Base-by-base conservation (phyloP, 208 protist species). In the Acanthamoeba castellanii region DNA sequence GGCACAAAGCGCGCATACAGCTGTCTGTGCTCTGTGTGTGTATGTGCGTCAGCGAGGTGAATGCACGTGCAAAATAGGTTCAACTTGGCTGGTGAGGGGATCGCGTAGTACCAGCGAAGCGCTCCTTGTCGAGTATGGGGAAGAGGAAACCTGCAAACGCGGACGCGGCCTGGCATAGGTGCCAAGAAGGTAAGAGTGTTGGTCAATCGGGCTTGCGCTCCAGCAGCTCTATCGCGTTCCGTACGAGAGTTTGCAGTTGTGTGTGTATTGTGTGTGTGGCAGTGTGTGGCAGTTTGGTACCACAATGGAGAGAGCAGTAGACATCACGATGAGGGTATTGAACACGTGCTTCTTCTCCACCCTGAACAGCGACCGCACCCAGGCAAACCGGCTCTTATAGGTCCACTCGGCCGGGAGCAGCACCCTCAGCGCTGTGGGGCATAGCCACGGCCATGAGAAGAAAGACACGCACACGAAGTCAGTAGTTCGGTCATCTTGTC, bases 401-500 rank as follows among this genome's bases (percentile, higher is more conserved):
- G 70, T 78, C 70, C 70, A 78, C n/a, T 34, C 16, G 70, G 70
- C 30, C n/a, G 70, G 70, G 70, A 78, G 70, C 25, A 78, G 70
- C 11, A 30, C 34, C 13, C 70, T 25, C 34, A 78, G n/a, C 25
- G 13, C 70, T 78, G 70, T 9, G n/a, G 34, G 59, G 1, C 34
- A 34, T 22, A 20, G 13, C 52, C 52, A 57, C 52, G 16, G 18
- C 4, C n/a, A 78, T 47, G 42, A 9, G 42, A 47, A 47, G 42
- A 47, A 47, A 3, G 37, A 0, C 37, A 37, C 37, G 37, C 66
- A 74, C 22, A 74, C 52, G 30, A 61, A 3, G 57, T 61, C 30
- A 14, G 66, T 42, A 5, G 64, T 11, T 74, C 4, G 11, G 9
- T 42, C 22, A 74, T 18, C 30, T n/a, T 6, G 25, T 34, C 66